Evolutionary conservation across 2,329 filamentous ascomycete genomes (phyloP), one percentile per base, ranked within the genome.

Genomic region (Calonectria multiphialidica): DNA sequence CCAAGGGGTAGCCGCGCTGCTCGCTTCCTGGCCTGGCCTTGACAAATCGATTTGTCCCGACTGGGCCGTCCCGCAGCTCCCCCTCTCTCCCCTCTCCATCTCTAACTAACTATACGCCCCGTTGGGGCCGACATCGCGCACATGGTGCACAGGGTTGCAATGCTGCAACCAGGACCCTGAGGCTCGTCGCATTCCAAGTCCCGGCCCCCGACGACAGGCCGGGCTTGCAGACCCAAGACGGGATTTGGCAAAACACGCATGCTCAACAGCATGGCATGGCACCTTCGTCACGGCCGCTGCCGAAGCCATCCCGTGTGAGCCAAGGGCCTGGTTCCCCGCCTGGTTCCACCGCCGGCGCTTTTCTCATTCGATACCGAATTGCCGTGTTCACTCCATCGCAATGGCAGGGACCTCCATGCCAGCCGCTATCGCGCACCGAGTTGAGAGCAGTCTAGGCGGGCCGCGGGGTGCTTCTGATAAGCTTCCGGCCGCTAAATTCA

Each of bases 401-500:
- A 59, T 37, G 25, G 16, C 35, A n/a, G 25, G 40, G 62, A 16
- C 28, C 40, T 53, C 47, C 28, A 45, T 66, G 47, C 28, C 33
- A n/a, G 53, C 53, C 55, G 53, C 62, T 49, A 50, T 49, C 64
- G 69, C 69, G 69, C 64, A 47, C 69, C 64, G 69, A 70, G 68
- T 66, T 9, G 66, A 63, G 49, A 16, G 40, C 16, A 33, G 25
- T 28, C 44, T 50, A 15, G 53, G 66, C 66, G 66, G 66, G 66
- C 42, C 68, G 33, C 44, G 35, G 21, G 25, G 63, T 64, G 63
- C 62, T 21, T 55, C 16, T 76, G 76, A 78, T 74, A 78, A 78
- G 76, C 73, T 78, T 65, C 69, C 33, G 53, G 53, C 35, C 53
- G 33, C 53, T 59, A 50, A 64, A 47, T 23, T 42, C 66, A 63